phyloP scores from a whole-genome alignment of 2,329 filamentous ascomycete species.

The Esteya vermicola region DNA sequence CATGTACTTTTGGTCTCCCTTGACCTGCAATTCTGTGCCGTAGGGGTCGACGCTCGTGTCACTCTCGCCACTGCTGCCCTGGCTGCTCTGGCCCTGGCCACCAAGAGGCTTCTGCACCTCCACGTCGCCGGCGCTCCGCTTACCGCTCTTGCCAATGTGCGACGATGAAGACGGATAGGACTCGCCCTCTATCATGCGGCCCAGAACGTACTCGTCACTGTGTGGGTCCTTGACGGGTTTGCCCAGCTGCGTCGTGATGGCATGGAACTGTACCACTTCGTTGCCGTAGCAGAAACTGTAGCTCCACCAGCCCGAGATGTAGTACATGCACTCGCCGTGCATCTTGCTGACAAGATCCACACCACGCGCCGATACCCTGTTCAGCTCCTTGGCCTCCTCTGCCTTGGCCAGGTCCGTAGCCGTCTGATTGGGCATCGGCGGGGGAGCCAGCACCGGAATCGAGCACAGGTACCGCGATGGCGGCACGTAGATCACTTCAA shows the following conservation, averaged over 20 bases:
- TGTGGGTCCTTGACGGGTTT: conserved; percentile 65
- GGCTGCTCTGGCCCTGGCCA: too few relatives aligned
- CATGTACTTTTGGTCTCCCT: conserved; percentile 73
- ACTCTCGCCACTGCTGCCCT: not conserved
- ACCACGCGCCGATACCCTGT: conserved; percentile 60
- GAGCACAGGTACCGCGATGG: conserved; percentile 69
- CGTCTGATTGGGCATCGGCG: conserved; percentile 44
- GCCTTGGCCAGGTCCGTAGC: conserved; percentile 53
- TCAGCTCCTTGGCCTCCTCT: conserved; percentile 68
- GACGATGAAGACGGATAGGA: too few relatives aligned
- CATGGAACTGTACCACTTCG: conserved; percentile 83
- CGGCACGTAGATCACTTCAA: conserved; percentile 62
- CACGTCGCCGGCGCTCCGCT: too few relatives aligned
- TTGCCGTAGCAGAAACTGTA: conserved; percentile 89
- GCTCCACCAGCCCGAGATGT: conserved; percentile 82
- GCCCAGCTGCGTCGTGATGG: conserved; percentile 56
- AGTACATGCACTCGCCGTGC: conserved; percentile 68
- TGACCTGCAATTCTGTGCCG: conserved; percentile 58
- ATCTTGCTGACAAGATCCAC: conserved; percentile 69
- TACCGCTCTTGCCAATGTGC: too few relatives aligned
- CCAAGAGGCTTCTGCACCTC: conserved; percentile 9
- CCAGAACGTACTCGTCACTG: conserved; percentile 65
- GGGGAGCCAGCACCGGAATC: conserved; percentile 55
- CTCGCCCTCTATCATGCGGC: conserved; percentile 30
- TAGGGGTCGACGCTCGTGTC: too few relatives aligned